Conservation (phyloP, 768 basidiomycete species). For the button mushroom (Agaricus bisporus) region DNA sequence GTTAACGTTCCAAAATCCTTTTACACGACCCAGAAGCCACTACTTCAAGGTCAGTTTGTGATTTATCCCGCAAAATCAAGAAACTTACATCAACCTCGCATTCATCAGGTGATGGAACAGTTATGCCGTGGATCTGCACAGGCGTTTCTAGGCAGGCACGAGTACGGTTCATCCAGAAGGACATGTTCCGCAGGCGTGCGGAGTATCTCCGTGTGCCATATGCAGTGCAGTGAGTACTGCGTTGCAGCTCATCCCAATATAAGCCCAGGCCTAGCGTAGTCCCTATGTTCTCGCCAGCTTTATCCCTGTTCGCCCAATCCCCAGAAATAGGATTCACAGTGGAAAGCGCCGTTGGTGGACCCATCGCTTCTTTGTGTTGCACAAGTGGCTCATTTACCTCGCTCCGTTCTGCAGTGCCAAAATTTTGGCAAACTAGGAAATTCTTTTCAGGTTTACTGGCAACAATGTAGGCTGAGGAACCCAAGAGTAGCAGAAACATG, state of each 20-base stretch:
- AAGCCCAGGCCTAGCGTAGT: neutral
- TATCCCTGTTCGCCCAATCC: neutral
- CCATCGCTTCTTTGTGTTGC: neutral
- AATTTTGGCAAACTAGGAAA: neutral
- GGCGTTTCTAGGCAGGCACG: conserved; percentile 20
- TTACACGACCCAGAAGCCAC: conserved; percentile 25
- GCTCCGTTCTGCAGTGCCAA: conserved; percentile 11
- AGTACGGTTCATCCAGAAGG: conserved; percentile 22
- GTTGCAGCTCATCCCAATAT: conserved; percentile 21
- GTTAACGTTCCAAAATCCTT: conserved; percentile 25
- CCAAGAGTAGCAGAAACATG: conserved; percentile 22
- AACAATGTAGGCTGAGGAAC: conserved; percentile 10
- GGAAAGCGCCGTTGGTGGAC: neutral
- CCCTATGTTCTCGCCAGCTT: neutral
- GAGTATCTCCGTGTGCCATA: conserved; percentile 25
- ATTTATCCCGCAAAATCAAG: neutral
- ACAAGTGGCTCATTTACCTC: neutral
- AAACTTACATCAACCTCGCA: conserved; percentile 25
- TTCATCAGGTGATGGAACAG: conserved; percentile 17
- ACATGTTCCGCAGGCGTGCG: conserved; percentile 21
- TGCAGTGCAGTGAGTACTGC: conserved; percentile 19
- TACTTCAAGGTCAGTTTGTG: conserved; percentile 6
- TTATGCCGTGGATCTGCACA: conserved; percentile 21
- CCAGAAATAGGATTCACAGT: neutral
- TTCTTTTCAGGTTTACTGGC: neutral